Evolutionary conservation across 2,329 filamentous ascomycete species (phyloP).

Genomic region (Aspergillus pseudonomiae): DNA sequence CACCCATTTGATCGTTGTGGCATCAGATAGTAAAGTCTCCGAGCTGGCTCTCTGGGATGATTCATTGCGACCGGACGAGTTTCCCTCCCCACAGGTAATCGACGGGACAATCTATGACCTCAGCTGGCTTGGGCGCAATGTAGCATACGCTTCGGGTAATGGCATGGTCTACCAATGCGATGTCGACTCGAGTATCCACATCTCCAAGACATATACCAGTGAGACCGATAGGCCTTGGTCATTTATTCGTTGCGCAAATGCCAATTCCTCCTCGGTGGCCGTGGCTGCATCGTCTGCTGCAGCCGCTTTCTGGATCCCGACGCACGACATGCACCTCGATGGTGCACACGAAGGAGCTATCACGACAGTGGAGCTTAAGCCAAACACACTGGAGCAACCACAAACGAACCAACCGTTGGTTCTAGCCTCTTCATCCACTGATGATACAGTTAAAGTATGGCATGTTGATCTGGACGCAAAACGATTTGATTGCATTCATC

Average conservation of each 20-base stretch:
- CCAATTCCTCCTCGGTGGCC: slow-evolving; percentile 34
- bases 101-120: slow-evolving; percentile 47
- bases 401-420: slow-evolving; percentile 30
- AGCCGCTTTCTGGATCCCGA: slow-evolving; percentile 50
- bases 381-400: slow-evolving; percentile 28
- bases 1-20: slow-evolving; percentile 45
- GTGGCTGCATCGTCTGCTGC: slow-evolving; percentile 44
- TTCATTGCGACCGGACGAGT: slow-evolving; percentile 39
- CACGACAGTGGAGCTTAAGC: slow-evolving; percentile 46
- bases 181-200: slow-evolving; percentile 41
- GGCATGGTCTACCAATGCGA: slow-evolving; percentile 45
- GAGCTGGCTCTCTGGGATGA: slow-evolving; percentile 51
- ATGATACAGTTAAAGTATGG: slow-evolving; percentile 51
- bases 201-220: slow-evolving; percentile 39
- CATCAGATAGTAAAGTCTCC: slow-evolving; percentile 45
- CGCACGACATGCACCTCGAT: slow-evolving; percentile 43
- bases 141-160: slow-evolving; percentile 45
- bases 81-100: slow-evolving; percentile 39
- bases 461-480: slow-evolving; percentile 42
- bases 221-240: slow-evolving; percentile 42
- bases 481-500: slow-evolving; percentile 40
- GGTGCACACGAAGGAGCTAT: slow-evolving; percentile 47
- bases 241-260: slow-evolving; percentile 41
- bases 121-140: slow-evolving; percentile 42
- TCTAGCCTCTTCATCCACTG: slow-evolving; percentile 50